Evolutionary conservation across 2,329 filamentous ascomycete genomes (phyloP), one percentile per base, ranked within the genome.

Genomic region (Talaromyces islandicus): DNA sequence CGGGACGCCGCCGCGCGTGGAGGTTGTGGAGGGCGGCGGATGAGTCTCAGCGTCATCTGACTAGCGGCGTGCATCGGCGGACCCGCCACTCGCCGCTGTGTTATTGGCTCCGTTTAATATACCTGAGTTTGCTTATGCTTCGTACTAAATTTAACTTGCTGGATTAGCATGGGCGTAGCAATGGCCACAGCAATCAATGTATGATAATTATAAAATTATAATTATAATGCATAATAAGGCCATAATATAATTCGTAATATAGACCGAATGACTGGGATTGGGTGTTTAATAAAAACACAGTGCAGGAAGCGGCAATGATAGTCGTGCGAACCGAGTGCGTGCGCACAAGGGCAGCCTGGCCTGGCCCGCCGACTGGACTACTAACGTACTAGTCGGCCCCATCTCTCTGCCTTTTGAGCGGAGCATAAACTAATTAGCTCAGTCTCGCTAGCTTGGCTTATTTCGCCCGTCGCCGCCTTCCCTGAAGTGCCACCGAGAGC

Each of bases 41-140:
- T 12, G 38, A 56, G 54, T 56, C 54, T 25, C 57, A 32, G 57
- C 52, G 57, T 55, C 58, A 60, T 60, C 58, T 29, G 50, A 52
- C 55, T 53, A 60, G 27, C 48, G 41, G 32, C 46, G 11, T 35
- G 58, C 41, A 21, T n/a, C 35, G 35, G n/a, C 35, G 25, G n/a
- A n/a, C 25, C 7, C 38, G 14, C 38, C 38, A 43, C 19, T 43
- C 4, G 6, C 50, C 11, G 12, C 29, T 12, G 19, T 29, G 27
- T 29, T 9, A 27, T 27, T 30, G 2, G 7, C 9, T 30, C 30
- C 10, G 4, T 10, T 11, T 32, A 32, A 32, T 32, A 32, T 32
- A 3, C 11, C 10, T 2, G 30, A 32, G 30, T 32, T 11, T 12
- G 30, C 4, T 27, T 27, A n/a, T n/a, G 25, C 25, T 27, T 27